A percentile compares a stretch with the other conserved stretches of the same genome.
Conservation (phyloP, 2,329 filamentous ascomycete genomes). For the Pseudofabraea citricarpa region DNA sequence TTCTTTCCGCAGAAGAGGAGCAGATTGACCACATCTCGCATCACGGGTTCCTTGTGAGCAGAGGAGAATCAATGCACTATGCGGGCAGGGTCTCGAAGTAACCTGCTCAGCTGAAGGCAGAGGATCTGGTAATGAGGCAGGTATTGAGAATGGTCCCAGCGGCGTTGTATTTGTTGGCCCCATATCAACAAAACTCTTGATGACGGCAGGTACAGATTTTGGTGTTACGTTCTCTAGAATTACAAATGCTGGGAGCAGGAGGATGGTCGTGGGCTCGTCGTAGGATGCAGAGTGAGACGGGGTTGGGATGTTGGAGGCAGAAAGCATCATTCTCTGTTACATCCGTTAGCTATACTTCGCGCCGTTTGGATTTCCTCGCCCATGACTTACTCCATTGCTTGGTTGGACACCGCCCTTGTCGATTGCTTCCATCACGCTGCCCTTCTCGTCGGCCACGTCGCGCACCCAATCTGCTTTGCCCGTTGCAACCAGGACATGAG, state of each 20-base stretch:
- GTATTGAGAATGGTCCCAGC: conserved; percentile 55
- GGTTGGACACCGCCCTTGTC: conserved; percentile 50
- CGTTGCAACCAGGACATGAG: conserved; percentile 89
- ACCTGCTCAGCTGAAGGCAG: conserved; percentile 35
- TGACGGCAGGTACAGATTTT: conserved; percentile 63
- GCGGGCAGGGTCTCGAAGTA: conserved; percentile 64
- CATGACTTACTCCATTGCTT: conserved; percentile 62
- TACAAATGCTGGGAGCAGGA: conserved; percentile 81
- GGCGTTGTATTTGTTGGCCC: conserved; percentile 67
- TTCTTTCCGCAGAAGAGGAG: conserved; percentile 82
- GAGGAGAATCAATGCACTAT: conserved; percentile 82
- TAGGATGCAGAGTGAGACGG: conserved; percentile 62
- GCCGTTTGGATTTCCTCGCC: no score
- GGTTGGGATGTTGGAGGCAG: conserved; percentile 84
- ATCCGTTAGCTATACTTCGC: conserved; percentile 4
- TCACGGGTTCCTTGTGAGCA: conserved; percentile 95
- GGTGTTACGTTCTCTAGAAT: conserved; percentile 82
- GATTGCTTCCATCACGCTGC: conserved; percentile 77
- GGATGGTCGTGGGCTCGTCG: conserved; percentile 67
- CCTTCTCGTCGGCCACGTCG: conserved; percentile 83
- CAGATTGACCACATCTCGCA: conserved; percentile 89
- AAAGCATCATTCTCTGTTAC: conserved; percentile 77
- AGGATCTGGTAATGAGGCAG: conserved; percentile 27
- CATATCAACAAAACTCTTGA: conserved; percentile 63
- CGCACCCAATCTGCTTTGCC: conserved; percentile 93